Evolutionary conservation across 2,329 filamentous ascomycete genomes (phyloP).

Genomic region (Fusarium armeniacum): DNA sequence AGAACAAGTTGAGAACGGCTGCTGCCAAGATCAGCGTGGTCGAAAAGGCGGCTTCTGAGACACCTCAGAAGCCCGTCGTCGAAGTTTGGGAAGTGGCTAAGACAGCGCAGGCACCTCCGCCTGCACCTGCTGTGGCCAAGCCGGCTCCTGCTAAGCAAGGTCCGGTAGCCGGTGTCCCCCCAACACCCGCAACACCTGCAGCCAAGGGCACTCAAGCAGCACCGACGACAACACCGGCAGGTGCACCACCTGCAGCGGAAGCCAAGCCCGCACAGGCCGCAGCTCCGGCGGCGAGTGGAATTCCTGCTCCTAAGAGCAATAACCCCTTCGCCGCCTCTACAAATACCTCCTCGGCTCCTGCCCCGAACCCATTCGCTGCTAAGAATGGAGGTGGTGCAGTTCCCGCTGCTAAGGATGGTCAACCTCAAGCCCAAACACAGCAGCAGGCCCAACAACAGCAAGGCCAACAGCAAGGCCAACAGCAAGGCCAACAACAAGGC

Average conservation of each 20-base stretch:
- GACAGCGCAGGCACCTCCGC: slow-evolving; percentile 54
- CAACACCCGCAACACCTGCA: slow-evolving; percentile 45
- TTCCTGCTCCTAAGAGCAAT: slow-evolving; percentile 44
- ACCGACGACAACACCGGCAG: slow-evolving; percentile 34
- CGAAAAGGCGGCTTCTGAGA: slow-evolving; percentile 85
- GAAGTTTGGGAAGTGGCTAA: slow-evolving; percentile 92
- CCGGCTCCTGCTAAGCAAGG: slow-evolving; percentile 45
- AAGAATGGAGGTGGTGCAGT: slow-evolving; percentile 41
- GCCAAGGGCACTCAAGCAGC: slow-evolving; percentile 26
- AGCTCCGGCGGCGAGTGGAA: slow-evolving; percentile 38
- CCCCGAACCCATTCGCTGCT: slow-evolving; percentile 50
- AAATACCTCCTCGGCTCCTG: slow-evolving; percentile 29
- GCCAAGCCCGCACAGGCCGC: slow-evolving; percentile 36
- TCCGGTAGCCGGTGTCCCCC: slow-evolving; percentile 40
- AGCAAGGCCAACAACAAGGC: slow-evolving; percentile 21
- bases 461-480: slow-evolving; percentile 9
- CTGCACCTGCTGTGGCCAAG: slow-evolving; percentile 45
- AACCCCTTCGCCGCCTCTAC: slow-evolving; percentile 54
- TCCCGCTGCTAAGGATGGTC: slow-evolving; percentile 34
- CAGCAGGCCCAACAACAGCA: neutral
- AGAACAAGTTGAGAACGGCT: slow-evolving; percentile 74
- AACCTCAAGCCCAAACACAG: slow-evolving; percentile 33
- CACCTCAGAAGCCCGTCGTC: slow-evolving; percentile 83
- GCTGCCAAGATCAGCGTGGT: slow-evolving; percentile 83
- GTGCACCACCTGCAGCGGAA: slow-evolving; percentile 31